phyloP scores from a whole-genome alignment of 345 rosid species.

The Dovyalis caffra region DNA sequence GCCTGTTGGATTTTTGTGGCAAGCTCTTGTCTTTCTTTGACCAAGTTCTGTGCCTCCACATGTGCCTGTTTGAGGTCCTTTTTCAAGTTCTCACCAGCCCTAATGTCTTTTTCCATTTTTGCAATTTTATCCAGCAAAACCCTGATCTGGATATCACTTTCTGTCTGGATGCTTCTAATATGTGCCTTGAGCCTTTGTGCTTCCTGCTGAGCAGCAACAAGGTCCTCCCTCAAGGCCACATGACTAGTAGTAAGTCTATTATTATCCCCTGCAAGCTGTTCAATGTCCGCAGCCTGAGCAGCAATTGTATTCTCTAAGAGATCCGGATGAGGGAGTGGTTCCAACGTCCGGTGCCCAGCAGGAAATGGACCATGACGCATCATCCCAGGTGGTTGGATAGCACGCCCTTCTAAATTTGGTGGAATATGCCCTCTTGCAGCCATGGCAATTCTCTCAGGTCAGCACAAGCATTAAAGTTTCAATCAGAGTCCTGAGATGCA shows the following conservation, averaged over 20 bases:
- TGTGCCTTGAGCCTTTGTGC: conserved; percentile 59
- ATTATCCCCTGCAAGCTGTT: conserved; percentile 60
- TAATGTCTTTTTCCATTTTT: conserved; percentile 52
- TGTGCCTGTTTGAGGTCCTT: conserved; percentile 69
- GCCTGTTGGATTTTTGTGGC: conserved; percentile 51
- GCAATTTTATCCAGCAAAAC: conserved; percentile 58
- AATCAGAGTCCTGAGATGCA: background rate
- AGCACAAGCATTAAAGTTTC: background rate
- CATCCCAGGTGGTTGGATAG: conserved; percentile 36
- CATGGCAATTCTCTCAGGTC: conserved; percentile 24
- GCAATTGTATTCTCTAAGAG: conserved; percentile 63
- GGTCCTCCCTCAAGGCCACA: conserved; percentile 56
- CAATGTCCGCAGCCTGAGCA: conserved; percentile 76
- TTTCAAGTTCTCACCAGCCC: conserved; percentile 62
- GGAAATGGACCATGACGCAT: conserved; percentile 43
- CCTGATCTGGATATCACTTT: conserved; percentile 73
- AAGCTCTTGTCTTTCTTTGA: conserved; percentile 58
- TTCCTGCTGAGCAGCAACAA: conserved; percentile 54
- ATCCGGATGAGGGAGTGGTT: conserved; percentile 39
- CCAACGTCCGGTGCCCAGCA: conserved; percentile 22
- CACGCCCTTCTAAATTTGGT: conserved; percentile 25
- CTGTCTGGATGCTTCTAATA: conserved; percentile 65
- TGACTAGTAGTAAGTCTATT: conserved; percentile 55
- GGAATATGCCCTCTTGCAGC: conserved; percentile 37
- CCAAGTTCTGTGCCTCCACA: conserved; percentile 61